A percentile compares a stretch with the other conserved stretches of the same genome.
phyloP scores from a whole-genome alignment of 179 eudicot genomes.

The Nepenthes alata region DNA sequence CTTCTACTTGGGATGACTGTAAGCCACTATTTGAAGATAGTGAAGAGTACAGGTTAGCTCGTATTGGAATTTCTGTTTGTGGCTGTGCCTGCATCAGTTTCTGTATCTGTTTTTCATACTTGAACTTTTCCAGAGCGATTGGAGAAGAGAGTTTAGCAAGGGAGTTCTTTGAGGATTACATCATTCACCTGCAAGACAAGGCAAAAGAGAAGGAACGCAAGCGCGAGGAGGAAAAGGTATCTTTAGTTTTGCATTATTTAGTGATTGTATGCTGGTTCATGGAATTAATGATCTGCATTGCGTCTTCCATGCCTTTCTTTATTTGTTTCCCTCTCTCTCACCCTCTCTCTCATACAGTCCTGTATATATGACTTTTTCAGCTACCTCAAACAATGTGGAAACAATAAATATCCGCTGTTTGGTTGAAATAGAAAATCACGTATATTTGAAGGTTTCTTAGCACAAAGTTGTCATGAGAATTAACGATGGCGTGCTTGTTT shows the following conservation, averaged over 20 bases:
- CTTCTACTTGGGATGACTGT: slow-evolving; percentile 85
- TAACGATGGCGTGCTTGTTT: no score
- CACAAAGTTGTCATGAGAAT: no score
- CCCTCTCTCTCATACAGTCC: no score
- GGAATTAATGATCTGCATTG: neutral
- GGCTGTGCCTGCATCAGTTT: neutral
- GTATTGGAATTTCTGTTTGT: neutral
- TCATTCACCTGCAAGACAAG: slow-evolving; percentile 62
- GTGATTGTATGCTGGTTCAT: neutral
- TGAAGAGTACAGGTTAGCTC: slow-evolving; percentile 69
- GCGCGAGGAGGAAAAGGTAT: slow-evolving; percentile 96
- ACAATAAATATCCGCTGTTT: no score
- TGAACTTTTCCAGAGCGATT: slow-evolving; percentile 36
- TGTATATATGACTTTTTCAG: no score
- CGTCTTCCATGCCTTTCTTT: no score
- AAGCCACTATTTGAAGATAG: slow-evolving; percentile 64
- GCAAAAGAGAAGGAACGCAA: slow-evolving; percentile 88
- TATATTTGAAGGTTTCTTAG: no score
- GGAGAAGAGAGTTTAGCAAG: slow-evolving; percentile 58
- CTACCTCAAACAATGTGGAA: no score
- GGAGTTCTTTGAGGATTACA: slow-evolving; percentile 69
- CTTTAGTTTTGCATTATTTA: neutral
- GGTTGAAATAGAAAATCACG: no score
- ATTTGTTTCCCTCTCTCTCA: neutral
- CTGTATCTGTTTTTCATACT: slow-evolving; percentile 3